These are phyloP conservation scores for Fusarium camptoceras DNA, from an alignment of 2,329 filamentous ascomycete species.

Conservation along the genomic window DNA sequence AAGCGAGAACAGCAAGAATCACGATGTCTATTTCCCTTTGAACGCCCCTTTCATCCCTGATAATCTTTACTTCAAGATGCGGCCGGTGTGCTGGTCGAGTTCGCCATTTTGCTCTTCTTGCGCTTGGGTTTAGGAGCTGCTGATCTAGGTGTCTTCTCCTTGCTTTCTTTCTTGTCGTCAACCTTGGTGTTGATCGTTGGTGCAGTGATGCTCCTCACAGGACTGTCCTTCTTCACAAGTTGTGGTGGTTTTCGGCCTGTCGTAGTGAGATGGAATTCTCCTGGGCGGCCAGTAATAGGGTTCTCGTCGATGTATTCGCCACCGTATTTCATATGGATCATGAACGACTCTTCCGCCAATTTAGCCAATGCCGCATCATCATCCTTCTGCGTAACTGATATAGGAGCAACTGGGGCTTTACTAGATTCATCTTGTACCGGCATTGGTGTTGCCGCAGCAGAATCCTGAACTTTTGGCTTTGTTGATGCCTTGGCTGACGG, in stretches of 20 bases:
- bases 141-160: conserved; percentile 59
- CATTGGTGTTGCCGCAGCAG: conserved; percentile 62
- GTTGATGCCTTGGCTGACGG: conserved; percentile 47
- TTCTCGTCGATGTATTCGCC: conserved; percentile 76
- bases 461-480: conserved; percentile 51
- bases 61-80: conserved; percentile 39
- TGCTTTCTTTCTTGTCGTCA: conserved; percentile 60
- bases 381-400: conserved; percentile 50
- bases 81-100: conserved; percentile 50
- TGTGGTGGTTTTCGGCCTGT: conserved; percentile 65
- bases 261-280: conserved; percentile 73
- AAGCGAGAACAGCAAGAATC: conserved; percentile 1
- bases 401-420: conserved; percentile 36
- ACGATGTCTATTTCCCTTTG: not conserved
- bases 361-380: conserved; percentile 58
- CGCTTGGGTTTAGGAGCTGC: conserved; percentile 58
- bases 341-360: conserved; percentile 68
- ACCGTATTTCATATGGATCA: conserved; percentile 68
- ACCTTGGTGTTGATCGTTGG: conserved; percentile 57
- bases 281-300: conserved; percentile 73
- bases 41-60: conserved; percentile 14
- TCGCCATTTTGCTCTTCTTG: conserved; percentile 61
- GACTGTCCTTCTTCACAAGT: conserved; percentile 45
- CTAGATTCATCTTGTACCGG: conserved; percentile 52
- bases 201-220: conserved; percentile 52